Evolutionary conservation across 2,329 filamentous ascomycete species (phyloP).

Genomic region (Dactylellina leptospora): DNA sequence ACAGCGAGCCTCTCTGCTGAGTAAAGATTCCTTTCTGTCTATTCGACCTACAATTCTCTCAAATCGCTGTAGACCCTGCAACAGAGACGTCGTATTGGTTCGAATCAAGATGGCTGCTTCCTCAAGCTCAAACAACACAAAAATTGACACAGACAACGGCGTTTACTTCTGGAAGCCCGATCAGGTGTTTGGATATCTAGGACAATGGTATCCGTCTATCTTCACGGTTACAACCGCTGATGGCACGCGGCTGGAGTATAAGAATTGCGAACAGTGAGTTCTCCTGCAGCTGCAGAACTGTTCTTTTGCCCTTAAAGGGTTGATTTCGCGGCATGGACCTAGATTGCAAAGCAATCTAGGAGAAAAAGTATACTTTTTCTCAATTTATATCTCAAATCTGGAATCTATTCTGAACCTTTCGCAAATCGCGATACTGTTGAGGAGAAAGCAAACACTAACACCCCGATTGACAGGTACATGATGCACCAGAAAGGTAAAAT

Average conservation of each 20-base stretch:
- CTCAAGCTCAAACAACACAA: conserved; percentile 42
- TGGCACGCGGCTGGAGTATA: conserved; percentile 60
- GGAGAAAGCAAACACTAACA: not conserved
- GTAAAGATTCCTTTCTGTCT: conserved; percentile 8
- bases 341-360: conserved; percentile 9
- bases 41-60: not conserved
- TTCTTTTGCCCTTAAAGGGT: conserved; percentile 10
- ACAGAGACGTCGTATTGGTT: not conserved
- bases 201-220: conserved; percentile 69
- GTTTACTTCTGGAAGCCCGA: conserved; percentile 65
- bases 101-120: conserved; percentile 43
- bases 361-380: conserved; percentile 38
- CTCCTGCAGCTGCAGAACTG: not conserved
- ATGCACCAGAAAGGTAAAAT: conserved; percentile 53
- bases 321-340: conserved; percentile 2
- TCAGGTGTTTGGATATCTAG: conserved; percentile 67
- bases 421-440: conserved; percentile 15
- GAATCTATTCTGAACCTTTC: conserved; percentile 37
- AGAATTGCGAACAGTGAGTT: conserved; percentile 66
- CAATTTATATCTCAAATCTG: conserved; percentile 48
- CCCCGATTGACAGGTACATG: conserved; percentile 44
- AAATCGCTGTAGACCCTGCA: not conserved
- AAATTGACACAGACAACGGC: conserved; percentile 41
- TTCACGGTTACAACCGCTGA: conserved; percentile 62
- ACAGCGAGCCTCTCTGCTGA: conserved; percentile 5